These are phyloP conservation scores for Acer yangbiense DNA, from an alignment of 345 rosid species.

Conservation along the genomic window DNA sequence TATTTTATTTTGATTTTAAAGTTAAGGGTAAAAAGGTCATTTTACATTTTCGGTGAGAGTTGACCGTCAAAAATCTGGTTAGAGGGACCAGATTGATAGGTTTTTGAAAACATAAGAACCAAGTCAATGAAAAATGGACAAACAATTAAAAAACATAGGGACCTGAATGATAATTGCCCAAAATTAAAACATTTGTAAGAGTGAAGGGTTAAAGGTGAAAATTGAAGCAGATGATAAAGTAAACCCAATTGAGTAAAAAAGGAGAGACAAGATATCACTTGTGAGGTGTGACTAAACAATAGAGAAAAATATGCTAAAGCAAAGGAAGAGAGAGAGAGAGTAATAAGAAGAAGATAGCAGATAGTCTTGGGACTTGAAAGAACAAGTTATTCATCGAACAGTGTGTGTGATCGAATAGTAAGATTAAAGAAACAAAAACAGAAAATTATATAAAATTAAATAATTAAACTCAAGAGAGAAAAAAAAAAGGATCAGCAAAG, in stretches of 20 bases:
- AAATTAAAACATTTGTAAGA: slow-evolving; percentile 17
- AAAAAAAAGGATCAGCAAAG: slow-evolving; percentile 13
- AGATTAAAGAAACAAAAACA: slow-evolving; percentile 5
- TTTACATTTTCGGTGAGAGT: no score
- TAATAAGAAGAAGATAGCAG: slow-evolving; percentile 24
- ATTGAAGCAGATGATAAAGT: slow-evolving; percentile 24
- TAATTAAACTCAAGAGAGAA: no score
- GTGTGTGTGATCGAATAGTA: slow-evolving; percentile 21
- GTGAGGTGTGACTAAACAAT: slow-evolving; percentile 52
- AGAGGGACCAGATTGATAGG: no score
- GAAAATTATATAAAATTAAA: no score
- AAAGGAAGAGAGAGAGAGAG: slow-evolving; percentile 22
- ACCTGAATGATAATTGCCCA: not conserved
- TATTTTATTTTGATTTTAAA: no score
- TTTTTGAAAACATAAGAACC: no score
- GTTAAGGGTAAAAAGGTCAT: no score
- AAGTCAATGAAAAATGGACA: no score
- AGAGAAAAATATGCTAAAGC: slow-evolving; percentile 35
- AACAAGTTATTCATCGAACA: slow-evolving; percentile 35
- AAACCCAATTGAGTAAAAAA: slow-evolving; percentile 38
- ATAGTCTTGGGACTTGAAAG: slow-evolving; percentile 62
- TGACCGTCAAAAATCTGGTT: no score
- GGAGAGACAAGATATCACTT: slow-evolving; percentile 48
- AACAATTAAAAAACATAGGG: no score
- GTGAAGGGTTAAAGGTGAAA: slow-evolving; percentile 9